phyloP scores from a whole-genome alignment of 2,329 filamentous ascomycete genomes.

The Davidsoniella neocaledoniae region DNA sequence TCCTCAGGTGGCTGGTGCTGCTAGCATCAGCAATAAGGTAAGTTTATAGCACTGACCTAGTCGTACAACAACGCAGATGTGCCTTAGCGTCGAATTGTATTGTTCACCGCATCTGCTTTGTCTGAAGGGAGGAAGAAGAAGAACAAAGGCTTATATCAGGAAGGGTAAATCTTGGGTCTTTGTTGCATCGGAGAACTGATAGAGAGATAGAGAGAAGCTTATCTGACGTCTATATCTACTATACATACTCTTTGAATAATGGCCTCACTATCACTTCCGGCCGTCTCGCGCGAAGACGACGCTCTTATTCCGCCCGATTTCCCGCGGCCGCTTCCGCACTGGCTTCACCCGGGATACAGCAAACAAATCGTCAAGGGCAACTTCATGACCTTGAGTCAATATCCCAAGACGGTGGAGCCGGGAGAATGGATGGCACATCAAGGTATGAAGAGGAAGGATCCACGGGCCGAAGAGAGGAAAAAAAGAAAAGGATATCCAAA shows the following conservation, averaged over 20 bases:
- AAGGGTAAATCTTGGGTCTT: too few species aligned
- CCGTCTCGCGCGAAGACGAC: conserved; percentile 10
- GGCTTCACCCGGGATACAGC: conserved; percentile 49
- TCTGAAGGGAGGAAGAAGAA: too few species aligned
- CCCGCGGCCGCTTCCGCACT: conserved; percentile 34
- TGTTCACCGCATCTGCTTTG: too few species aligned
- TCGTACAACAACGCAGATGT: too few species aligned
- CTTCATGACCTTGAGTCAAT: conserved; percentile 73
- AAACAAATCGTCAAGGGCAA: conserved; percentile 77
- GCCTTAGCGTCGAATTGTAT: too few species aligned
- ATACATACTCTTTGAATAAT: neutral
- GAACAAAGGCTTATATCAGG: too few species aligned
- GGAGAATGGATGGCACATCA: conserved; percentile 83
- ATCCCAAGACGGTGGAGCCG: conserved; percentile 67
- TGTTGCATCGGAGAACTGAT: neutral
- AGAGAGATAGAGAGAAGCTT: neutral
- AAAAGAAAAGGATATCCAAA: neutral
- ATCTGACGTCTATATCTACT: neutral
- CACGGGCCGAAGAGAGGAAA: neutral
- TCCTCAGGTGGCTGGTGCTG: too few species aligned
- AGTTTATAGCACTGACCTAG: too few species aligned
- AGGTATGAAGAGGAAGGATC: conserved; percentile 31
- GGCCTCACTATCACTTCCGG: conserved; percentile 3
- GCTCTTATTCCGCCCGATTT: conserved; percentile 10
- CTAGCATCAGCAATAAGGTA: too few species aligned